phyloP scores from a whole-genome alignment of 2,329 filamentous ascomycete genomes.

The Pseudogymnoascus sp. region DNA sequence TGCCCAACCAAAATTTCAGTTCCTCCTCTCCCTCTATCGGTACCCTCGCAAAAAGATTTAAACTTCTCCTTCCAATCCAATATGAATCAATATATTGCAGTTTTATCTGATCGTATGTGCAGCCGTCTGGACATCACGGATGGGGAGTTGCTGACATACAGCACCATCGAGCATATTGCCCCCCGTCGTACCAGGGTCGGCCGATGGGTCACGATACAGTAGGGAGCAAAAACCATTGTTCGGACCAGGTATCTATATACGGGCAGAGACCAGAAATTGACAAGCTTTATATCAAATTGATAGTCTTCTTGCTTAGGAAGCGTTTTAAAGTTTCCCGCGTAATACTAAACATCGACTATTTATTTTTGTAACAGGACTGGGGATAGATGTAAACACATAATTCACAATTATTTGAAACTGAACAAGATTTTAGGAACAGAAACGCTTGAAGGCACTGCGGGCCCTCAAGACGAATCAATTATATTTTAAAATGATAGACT shows the following conservation, averaged over 20 bases:
- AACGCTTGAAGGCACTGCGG: neutral
- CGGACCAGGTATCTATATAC: neutral
- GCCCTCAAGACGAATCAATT: neutral
- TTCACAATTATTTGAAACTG: neutral
- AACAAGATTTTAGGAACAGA: neutral
- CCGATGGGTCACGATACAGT: neutral
- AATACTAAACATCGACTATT: neutral
- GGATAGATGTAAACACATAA: neutral
- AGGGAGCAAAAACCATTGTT: neutral
- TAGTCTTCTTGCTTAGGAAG: neutral
- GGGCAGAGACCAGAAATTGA: neutral
- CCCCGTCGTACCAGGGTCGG: no score
- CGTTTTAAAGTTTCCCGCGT: neutral
- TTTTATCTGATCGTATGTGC: neutral
- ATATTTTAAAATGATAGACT: neutral
- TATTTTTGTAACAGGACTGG: neutral
- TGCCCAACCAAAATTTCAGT: no score
- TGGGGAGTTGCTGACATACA: constrained; percentile 10
- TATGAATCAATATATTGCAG: constrained; percentile 9
- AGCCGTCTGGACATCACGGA: neutral
- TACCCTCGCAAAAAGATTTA: no score
- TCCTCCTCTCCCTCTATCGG: no score
- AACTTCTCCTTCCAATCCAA: neutral
- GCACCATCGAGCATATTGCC: constrained; percentile 11
- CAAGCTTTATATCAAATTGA: neutral